Conservation (phyloP, 2,329 filamentous ascomycete genomes). For the Botrytis tulipae region DNA sequence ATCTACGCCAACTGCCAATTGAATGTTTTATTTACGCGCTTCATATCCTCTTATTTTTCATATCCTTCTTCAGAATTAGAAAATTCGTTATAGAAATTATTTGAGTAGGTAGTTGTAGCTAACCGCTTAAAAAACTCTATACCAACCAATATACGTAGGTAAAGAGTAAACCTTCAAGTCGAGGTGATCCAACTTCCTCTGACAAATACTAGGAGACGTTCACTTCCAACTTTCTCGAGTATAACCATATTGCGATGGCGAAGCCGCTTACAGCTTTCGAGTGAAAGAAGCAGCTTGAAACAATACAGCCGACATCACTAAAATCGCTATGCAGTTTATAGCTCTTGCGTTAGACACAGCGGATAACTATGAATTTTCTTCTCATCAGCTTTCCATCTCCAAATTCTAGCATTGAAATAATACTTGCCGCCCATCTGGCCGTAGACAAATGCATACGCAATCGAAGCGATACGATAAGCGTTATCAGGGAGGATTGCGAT, state of each 20-base stretch:
- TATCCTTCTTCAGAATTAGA: not conserved
- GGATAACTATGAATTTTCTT: not conserved
- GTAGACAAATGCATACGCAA: not conserved
- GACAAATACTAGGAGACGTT: not conserved
- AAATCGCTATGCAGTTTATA: not conserved
- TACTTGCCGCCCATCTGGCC: not conserved
- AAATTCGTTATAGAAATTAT: not conserved
- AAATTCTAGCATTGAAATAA: not conserved
- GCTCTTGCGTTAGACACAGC: not conserved
- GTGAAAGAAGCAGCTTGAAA: not conserved
- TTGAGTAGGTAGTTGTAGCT: not conserved
- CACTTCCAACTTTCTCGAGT: not conserved
- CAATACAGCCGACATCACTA: no score
- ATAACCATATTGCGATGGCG: not conserved
- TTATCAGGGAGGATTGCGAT: not conserved
- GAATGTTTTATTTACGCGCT: not conserved
- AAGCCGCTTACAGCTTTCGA: not conserved
- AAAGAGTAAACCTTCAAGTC: not conserved
- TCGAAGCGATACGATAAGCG: not conserved
- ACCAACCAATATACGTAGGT: not conserved
- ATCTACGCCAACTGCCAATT: not conserved
- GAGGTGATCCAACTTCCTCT: not conserved
- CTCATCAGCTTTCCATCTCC: not conserved
- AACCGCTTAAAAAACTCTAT: not conserved
- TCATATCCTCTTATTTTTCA: not conserved